phyloP scores from a whole-genome alignment of 2,329 filamentous ascomycete genomes.

The Cryphonectria carpinicola region DNA sequence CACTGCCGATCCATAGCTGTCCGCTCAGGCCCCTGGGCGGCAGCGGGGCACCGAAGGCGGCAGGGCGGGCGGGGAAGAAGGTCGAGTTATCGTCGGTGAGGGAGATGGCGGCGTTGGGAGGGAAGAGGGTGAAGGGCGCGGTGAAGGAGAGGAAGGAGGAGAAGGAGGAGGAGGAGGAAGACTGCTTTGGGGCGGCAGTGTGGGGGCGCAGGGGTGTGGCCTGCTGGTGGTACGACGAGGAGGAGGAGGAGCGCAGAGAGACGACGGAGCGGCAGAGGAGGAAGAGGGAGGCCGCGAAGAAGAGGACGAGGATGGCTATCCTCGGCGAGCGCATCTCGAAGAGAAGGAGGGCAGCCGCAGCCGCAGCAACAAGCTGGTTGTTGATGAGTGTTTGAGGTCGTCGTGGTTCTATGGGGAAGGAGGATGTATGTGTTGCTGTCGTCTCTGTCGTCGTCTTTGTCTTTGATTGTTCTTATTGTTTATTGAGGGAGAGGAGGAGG shows the following conservation, averaged over 20 bases:
- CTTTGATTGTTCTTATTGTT: too few species aligned
- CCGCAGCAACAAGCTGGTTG: background rate
- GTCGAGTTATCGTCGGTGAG: slow-evolving; percentile 98
- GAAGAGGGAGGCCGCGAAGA: slow-evolving; percentile 57
- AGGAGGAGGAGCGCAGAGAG: slow-evolving; percentile 37
- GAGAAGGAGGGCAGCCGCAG: background rate
- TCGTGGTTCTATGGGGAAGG: background rate
- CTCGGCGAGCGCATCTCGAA: slow-evolving; percentile 56
- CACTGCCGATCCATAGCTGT: slow-evolving; percentile 90
- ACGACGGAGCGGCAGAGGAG: slow-evolving; percentile 57
- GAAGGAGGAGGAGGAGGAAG: slow-evolving; percentile 36
- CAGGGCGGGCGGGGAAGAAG: slow-evolving; percentile 90
- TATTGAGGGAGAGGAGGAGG: background rate
- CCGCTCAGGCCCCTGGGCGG: slow-evolving; percentile 79
- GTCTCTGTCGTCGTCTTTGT: too few species aligned
- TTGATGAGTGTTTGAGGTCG: background rate
- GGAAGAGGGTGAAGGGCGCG: slow-evolving; percentile 84
- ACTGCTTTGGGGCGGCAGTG: slow-evolving; percentile 48
- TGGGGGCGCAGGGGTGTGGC: slow-evolving; percentile 33
- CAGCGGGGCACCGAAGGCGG: slow-evolving; percentile 85
- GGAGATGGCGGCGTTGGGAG: slow-evolving; percentile 92
- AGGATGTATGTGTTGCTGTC: background rate
- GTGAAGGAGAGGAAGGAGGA: slow-evolving; percentile 70
- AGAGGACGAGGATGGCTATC: slow-evolving; percentile 58
- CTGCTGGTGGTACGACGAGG: slow-evolving; percentile 26